Conservation (phyloP, 352 stramenopile genomes). For the Pythium myriotylum region DNA sequence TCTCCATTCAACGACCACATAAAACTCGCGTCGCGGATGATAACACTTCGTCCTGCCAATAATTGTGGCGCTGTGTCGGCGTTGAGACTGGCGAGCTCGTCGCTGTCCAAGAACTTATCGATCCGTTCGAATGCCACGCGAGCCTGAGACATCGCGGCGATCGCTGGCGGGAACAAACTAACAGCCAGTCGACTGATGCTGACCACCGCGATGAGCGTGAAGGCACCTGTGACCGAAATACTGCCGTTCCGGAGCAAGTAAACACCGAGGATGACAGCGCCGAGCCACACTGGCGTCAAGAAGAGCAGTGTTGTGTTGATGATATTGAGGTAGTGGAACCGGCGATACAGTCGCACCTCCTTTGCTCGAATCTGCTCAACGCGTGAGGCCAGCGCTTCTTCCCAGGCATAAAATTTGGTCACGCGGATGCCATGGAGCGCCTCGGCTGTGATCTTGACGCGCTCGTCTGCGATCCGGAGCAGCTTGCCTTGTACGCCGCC, state of each 20-base stretch:
- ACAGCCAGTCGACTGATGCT: conserved; percentile 56
- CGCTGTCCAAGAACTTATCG: conserved; percentile 31
- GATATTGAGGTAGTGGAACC: conserved; percentile 65
- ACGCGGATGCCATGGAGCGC: conserved; percentile 88
- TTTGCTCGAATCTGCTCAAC: conserved; percentile 43
- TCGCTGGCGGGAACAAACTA: conserved; percentile 31
- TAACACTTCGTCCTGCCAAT: not conserved
- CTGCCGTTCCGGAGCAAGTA: conserved; percentile 38
- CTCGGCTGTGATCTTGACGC: conserved; percentile 93
- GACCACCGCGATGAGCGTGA: conserved; percentile 58
- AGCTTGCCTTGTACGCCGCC: conserved; percentile 29
- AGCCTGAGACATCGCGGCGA: conserved; percentile 30
- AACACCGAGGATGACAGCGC: conserved; percentile 41
- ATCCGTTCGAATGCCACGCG: conserved; percentile 26
- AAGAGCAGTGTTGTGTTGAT: conserved; percentile 62
- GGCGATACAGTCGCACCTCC: conserved; percentile 48
- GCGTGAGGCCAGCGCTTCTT: conserved; percentile 43
- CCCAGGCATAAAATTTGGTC: conserved; percentile 92
- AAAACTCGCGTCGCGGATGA: conserved; percentile 26
- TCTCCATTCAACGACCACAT: conserved; percentile 14
- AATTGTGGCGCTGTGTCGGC: not conserved
- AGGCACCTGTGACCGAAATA: conserved; percentile 48
- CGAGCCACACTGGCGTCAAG: conserved; percentile 48
- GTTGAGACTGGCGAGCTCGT: conserved; percentile 35
- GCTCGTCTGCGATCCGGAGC: conserved; percentile 42